Conservation (phyloP, 257 asterid species). For the Solanum lycopersicoides region DNA sequence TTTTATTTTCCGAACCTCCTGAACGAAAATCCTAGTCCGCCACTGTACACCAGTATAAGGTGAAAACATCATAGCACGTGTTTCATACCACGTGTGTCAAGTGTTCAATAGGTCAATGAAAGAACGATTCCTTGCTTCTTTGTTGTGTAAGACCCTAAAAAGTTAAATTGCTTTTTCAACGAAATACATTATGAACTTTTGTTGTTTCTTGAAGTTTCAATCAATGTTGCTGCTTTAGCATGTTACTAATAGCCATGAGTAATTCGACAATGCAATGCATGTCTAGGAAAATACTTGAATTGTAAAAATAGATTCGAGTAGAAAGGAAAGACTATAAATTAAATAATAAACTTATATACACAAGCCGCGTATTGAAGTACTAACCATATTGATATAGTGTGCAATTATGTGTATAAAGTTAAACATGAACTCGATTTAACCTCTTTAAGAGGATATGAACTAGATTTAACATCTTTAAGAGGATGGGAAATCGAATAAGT, state of each 20-base stretch:
- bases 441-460: too few species aligned
- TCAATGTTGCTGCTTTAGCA: background rate
- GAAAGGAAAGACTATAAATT: background rate
- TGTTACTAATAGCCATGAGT: background rate
- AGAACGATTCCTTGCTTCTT: background rate
- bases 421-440: too few species aligned
- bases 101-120: background rate
- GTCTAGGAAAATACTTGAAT: background rate
- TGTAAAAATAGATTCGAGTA: background rate
- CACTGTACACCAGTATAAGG: background rate
- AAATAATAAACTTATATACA: too few species aligned
- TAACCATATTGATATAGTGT: too few species aligned
- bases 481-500: too few species aligned
- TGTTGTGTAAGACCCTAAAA: background rate
- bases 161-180: background rate
- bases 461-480: too few species aligned
- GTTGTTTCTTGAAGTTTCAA: background rate
- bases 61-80: background rate
- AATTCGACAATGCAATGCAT: background rate
- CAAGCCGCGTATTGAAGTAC: too few species aligned
- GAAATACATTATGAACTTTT: background rate
- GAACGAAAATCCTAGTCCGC: too few species aligned
- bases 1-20: too few species aligned
- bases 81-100: background rate
- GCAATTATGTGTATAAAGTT: too few species aligned